These are phyloP conservation scores for Nicotiana noctiflora DNA, from an alignment of 257 asterid genomes.

Conservation along the genomic window DNA sequence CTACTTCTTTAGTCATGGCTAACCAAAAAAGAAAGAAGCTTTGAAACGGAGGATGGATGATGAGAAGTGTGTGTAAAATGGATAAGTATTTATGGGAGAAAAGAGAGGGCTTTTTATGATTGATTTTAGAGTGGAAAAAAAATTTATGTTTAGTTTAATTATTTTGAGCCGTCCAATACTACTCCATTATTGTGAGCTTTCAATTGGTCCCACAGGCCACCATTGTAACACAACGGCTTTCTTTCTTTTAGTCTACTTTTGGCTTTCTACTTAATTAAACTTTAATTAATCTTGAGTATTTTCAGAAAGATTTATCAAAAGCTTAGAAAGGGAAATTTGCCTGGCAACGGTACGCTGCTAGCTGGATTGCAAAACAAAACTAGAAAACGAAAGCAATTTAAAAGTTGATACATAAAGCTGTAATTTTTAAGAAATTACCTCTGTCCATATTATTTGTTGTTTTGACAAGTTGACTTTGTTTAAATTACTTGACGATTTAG, in stretches of 20 bases:
- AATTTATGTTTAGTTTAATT: not conserved
- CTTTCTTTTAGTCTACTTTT: not conserved
- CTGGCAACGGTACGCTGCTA: not conserved
- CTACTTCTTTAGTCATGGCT: slow-evolving; percentile 54
- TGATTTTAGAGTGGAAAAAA: slow-evolving; percentile 10
- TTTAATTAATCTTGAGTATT: not conserved
- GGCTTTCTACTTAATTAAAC: not conserved
- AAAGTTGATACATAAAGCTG: not conserved
- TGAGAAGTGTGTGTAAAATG: not conserved
- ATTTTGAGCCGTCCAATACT: slow-evolving; percentile 9
- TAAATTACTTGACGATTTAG: too few relatives aligned
- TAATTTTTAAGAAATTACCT: too few relatives aligned
- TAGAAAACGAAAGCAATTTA: not conserved
- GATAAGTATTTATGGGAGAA: slow-evolving; percentile 8
- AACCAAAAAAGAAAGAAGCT: not conserved
- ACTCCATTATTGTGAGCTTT: slow-evolving; percentile 10
- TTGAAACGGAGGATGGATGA: not conserved
- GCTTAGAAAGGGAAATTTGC: not conserved
- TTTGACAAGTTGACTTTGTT: too few relatives aligned
- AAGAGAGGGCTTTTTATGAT: slow-evolving; percentile 2
- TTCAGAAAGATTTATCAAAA: not conserved
- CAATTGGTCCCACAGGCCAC: slow-evolving; percentile 7
- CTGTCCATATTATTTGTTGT: too few relatives aligned
- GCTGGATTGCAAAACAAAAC: not conserved
- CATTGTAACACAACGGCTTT: not conserved